A percentile compares a stretch with the other conserved stretches of the same genome.
phyloP scores from a whole-genome alignment of 305 asterid species.

The Caryopteris hybrid region DNA sequence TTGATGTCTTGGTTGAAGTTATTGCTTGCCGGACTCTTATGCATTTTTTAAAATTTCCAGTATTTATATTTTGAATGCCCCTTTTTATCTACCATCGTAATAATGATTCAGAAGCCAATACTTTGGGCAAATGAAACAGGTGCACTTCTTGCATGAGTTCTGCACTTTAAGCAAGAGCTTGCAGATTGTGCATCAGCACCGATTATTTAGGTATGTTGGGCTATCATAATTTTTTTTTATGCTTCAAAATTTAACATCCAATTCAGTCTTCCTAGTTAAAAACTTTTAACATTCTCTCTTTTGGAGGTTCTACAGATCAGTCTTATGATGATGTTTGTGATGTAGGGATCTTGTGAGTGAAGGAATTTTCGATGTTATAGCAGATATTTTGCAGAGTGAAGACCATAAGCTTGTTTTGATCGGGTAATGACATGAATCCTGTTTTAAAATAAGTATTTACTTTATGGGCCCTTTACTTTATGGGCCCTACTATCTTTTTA shows the following conservation, averaged over 20 bases:
- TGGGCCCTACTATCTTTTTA: no score
- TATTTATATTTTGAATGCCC: no score
- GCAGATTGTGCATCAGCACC: conserved; percentile 89
- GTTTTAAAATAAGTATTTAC: no score
- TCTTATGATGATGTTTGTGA: conserved; percentile 16
- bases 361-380: conserved; percentile 84
- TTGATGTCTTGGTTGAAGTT: neutral
- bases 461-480: no score
- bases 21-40: no score
- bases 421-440: conserved; percentile 77
- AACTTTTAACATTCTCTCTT: no score
- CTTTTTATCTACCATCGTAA: neutral
- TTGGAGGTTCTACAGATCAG: neutral
- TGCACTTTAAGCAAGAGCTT: conserved; percentile 90
- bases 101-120: neutral
- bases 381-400: conserved; percentile 70
- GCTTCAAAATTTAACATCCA: neutral
- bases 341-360: conserved; percentile 91
- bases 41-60: no score
- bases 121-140: conserved; percentile 33
- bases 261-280: no score
- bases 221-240: neutral
- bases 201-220: conserved; percentile 66
- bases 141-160: conserved; percentile 87
- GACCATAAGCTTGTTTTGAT: conserved; percentile 87